Percentiles rank a stretch among this genome's conserved stretches.
phyloP scores from a whole-genome alignment of 2,329 filamentous ascomycete genomes.

The Neonectria faginata region DNA sequence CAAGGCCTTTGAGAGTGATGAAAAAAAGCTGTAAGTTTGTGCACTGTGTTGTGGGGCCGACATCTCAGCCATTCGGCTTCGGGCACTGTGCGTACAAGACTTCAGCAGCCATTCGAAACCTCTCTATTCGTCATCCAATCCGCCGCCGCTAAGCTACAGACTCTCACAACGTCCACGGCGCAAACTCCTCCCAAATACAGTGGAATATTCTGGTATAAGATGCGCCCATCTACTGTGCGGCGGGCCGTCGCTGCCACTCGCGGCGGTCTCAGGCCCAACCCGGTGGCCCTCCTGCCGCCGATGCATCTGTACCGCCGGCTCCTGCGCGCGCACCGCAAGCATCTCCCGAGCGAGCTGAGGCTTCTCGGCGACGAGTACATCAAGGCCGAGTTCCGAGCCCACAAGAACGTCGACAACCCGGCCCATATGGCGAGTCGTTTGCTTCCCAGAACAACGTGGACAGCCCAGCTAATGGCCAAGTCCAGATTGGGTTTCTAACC shows the following conservation, averaged over 20 bases:
- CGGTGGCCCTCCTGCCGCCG: slow-evolving; percentile 82
- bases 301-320: slow-evolving; percentile 91
- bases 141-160: background rate
- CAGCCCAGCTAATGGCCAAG: slow-evolving; percentile 23
- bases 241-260: slow-evolving; percentile 54
- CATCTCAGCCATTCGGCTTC: slow-evolving; percentile 14
- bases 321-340: slow-evolving; percentile 85
- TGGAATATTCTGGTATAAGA: slow-evolving; percentile 24
- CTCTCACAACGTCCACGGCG: background rate
- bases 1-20: background rate
- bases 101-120: slow-evolving; percentile 20
- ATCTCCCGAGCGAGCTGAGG: slow-evolving; percentile 79
- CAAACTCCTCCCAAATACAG: background rate
- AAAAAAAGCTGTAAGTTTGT: slow-evolving; percentile 40
- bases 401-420: slow-evolving; percentile 87
- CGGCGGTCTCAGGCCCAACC: slow-evolving; percentile 52
- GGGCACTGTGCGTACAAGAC: slow-evolving; percentile 37
- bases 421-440: slow-evolving; percentile 79
- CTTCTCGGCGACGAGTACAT: slow-evolving; percentile 92
- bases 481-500: slow-evolving; percentile 90
- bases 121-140: slow-evolving; percentile 23
- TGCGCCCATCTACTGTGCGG: slow-evolving; percentile 45
- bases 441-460: background rate
- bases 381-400: slow-evolving; percentile 90
- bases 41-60: slow-evolving; percentile 46